Evolutionary conservation across 2,329 filamentous ascomycete species (phyloP).

Genomic region (Penicillium sp.): DNA sequence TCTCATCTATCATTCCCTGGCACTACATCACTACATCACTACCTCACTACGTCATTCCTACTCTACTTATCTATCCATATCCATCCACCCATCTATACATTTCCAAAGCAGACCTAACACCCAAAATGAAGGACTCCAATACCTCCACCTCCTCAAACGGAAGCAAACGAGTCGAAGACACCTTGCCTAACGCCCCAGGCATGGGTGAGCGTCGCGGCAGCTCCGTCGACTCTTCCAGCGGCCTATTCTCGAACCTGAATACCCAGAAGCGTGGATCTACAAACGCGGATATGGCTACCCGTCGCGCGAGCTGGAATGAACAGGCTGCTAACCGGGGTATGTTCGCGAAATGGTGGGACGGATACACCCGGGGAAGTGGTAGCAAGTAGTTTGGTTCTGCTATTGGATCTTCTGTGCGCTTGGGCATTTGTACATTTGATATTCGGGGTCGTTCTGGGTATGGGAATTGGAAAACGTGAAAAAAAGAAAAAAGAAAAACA

Average conservation of each 20-base stretch:
- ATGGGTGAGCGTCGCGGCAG: conserved; percentile 29
- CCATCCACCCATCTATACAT: neutral
- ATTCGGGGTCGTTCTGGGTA: neutral
- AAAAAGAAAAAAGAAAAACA: neutral
- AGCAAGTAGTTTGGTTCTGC: neutral
- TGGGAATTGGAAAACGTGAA: neutral
- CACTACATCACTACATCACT: neutral
- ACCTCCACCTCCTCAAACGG: conserved; percentile 29
- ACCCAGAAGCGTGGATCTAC: conserved; percentile 44
- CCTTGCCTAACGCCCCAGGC: conserved; percentile 12
- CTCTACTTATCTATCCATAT: too few species aligned
- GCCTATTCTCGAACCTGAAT: conserved; percentile 36
- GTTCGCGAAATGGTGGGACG: conserved; percentile 42
- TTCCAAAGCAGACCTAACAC: neutral
- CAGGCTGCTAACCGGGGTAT: conserved; percentile 40
- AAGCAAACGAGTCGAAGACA: conserved; percentile 12
- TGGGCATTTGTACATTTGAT: neutral
- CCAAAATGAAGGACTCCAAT: conserved; percentile 23
- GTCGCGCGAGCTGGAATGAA: conserved; percentile 47
- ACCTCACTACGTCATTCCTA: too few species aligned
- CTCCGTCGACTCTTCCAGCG: conserved; percentile 20
- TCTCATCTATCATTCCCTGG: neutral
- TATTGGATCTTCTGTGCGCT: neutral
- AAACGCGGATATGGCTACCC: conserved; percentile 35
- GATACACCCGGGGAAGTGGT: conserved; percentile 32